A percentile compares a stretch with the other conserved stretches of the same genome.
Conservation (phyloP, 2,329 filamentous ascomycete genomes). For the Incumbomyces delicatus region DNA sequence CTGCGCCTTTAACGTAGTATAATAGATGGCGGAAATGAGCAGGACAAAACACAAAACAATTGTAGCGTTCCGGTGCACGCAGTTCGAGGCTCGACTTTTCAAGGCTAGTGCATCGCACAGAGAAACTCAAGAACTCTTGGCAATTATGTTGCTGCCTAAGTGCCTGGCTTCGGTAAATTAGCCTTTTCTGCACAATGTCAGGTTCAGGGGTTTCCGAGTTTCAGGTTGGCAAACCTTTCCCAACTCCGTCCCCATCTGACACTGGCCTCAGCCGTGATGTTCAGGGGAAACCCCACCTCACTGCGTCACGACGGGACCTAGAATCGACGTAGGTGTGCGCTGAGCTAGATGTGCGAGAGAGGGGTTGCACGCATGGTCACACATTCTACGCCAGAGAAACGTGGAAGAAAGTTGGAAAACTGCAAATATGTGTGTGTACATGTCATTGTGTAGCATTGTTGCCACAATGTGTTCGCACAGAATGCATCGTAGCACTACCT, state of each 20-base stretch:
- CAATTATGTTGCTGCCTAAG: neutral
- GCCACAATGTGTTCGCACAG: neutral
- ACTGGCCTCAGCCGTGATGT: neutral
- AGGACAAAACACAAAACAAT: no score
- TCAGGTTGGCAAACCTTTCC: neutral
- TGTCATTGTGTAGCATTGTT: neutral
- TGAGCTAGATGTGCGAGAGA: neutral
- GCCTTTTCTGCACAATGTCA: neutral
- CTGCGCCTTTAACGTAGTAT: constrained; percentile 52
- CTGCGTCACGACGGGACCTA: no score
- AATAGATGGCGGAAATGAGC: neutral
- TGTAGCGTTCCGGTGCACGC: neutral
- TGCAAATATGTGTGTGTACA: neutral
- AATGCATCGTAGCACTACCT: no score
- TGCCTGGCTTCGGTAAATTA: neutral
- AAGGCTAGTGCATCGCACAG: constrained; percentile 1
- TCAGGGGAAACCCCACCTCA: neutral
- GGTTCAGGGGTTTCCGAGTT: neutral
- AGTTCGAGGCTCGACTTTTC: neutral
- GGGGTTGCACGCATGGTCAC: neutral
- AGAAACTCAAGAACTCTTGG: neutral
- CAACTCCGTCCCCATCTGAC: neutral
- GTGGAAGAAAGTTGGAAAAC: neutral
- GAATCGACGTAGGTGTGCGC: no score
- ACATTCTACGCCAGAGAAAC: neutral